Percentiles rank a stretch among this genome's conserved stretches.
Evolutionary conservation across 345 rosid genomes (phyloP).

Genomic region (Isatis tinctoria): DNA sequence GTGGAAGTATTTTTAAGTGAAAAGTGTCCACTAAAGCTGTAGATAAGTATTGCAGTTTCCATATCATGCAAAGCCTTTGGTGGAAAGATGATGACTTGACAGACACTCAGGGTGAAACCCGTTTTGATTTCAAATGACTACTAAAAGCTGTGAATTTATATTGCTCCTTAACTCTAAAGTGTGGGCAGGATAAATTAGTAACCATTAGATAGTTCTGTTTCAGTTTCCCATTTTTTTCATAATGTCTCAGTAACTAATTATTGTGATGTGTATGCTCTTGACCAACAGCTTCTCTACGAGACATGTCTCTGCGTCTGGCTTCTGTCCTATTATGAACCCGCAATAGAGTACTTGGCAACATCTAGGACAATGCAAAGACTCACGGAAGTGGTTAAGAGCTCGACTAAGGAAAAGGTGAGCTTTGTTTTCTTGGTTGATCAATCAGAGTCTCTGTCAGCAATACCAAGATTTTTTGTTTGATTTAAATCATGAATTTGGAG

Average conservation of each 20-base stretch:
- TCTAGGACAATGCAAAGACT: slow-evolving; percentile 77
- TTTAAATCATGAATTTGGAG: neutral
- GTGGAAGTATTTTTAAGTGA: neutral
- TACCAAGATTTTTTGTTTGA: neutral
- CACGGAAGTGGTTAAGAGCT: slow-evolving; percentile 76
- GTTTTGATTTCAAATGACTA: neutral
- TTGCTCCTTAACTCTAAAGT: neutral
- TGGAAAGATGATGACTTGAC: neutral
- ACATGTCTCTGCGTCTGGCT: slow-evolving; percentile 96
- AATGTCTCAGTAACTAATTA: slow-evolving; percentile 13
- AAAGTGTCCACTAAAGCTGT: slow-evolving; percentile 1
- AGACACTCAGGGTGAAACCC: neutral
- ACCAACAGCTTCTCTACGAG: slow-evolving; percentile 84
- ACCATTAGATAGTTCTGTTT: neutral
- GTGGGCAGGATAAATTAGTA: slow-evolving; percentile 5
- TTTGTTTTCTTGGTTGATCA: slow-evolving; percentile 1
- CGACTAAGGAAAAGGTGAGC: slow-evolving; percentile 92
- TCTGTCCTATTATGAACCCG: slow-evolving; percentile 88
- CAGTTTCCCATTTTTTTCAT: neutral
- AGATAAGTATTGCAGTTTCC: neutral
- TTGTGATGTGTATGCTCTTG: neutral
- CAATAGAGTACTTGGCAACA: slow-evolving; percentile 79
- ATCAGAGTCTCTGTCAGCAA: slow-evolving; percentile 1
- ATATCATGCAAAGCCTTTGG: neutral
- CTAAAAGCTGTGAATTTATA: neutral